phyloP scores from a whole-genome alignment of 352 stramenopile species.

The Globisporangium okanoganense region DNA sequence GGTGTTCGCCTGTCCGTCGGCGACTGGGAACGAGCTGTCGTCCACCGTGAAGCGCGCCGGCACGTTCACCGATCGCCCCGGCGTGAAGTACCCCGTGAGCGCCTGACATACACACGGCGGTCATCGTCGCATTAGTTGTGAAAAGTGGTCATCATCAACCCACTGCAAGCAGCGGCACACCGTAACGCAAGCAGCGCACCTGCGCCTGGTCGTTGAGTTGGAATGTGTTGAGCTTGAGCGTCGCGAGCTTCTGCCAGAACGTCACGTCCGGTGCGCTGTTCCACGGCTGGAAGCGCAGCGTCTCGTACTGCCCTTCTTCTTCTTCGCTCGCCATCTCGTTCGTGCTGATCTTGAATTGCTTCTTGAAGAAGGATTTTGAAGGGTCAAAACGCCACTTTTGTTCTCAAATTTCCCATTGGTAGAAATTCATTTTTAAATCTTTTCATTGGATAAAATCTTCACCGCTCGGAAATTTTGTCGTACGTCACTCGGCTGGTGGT shows the following conservation, averaged over 20 bases:
- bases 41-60: conserved; percentile 72
- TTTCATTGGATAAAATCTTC: too few relatives aligned
- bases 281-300: conserved; percentile 82
- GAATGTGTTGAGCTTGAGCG: conserved; percentile 81
- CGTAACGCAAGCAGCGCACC: conserved; percentile 20
- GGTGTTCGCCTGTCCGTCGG: conserved; percentile 4
- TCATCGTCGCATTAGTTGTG: background rate
- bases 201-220: conserved; percentile 69
- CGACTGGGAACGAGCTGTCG: conserved; percentile 52
- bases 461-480: conserved; percentile 1
- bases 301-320: conserved; percentile 19
- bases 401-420: too few relatives aligned
- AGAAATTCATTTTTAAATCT: too few relatives aligned
- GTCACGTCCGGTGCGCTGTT: conserved; percentile 74
- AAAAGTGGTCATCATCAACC: background rate
- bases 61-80: conserved; percentile 52
- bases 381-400: too few relatives aligned
- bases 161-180: background rate
- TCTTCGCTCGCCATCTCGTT: conserved; percentile 3
- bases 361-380: too few relatives aligned
- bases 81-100: conserved; percentile 64
- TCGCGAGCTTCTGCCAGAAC: conserved; percentile 79
- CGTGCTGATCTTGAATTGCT: background rate
- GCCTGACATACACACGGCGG: conserved; percentile 16
- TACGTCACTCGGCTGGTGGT: background rate